These are phyloP conservation scores for Pinus albicaulis DNA, from an alignment of 75 land plant species.

Conservation along the genomic window DNA sequence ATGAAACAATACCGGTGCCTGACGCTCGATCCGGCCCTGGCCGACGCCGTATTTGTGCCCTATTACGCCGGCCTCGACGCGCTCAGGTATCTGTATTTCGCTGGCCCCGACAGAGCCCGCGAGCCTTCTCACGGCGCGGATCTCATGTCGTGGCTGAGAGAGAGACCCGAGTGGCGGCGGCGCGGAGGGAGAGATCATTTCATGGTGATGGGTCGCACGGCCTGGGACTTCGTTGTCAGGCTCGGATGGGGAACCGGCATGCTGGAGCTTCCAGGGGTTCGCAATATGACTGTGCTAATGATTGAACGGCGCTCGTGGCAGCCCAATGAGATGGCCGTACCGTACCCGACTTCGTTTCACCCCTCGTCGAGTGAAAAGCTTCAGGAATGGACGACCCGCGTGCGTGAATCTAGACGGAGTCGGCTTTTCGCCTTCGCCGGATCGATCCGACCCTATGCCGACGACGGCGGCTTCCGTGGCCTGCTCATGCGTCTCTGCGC, in stretches of 20 bases:
- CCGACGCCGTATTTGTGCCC: conserved; percentile 18
- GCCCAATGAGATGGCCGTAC: conserved; percentile 7
- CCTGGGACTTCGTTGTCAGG: conserved; percentile 16
- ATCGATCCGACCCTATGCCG: not conserved
- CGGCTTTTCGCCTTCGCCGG: too few relatives aligned
- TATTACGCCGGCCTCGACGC: conserved; percentile 13
- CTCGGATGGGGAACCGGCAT: not conserved
- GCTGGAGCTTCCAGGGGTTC: not conserved
- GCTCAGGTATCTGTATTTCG: not conserved
- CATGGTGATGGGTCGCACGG: conserved; percentile 15
- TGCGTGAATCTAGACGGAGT: too few relatives aligned
- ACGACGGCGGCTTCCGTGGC: not conserved
- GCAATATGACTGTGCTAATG: not conserved
- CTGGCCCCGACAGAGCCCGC: not conserved
- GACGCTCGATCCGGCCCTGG: too few relatives aligned
- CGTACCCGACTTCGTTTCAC: conserved; percentile 13
- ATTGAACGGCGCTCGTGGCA: conserved; percentile 15
- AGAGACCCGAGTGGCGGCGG: not conserved
- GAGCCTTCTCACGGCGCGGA: conserved; percentile 6
- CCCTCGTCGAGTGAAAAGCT: not conserved
- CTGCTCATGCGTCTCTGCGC: not conserved
- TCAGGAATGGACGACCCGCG: not conserved
- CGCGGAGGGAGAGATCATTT: conserved; percentile 17
- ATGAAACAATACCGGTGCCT: not conserved
- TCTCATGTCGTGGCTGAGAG: conserved; percentile 8